Conservation (phyloP, 2,329 filamentous ascomycete species). For the Ustilaginoidea virens region DNA sequence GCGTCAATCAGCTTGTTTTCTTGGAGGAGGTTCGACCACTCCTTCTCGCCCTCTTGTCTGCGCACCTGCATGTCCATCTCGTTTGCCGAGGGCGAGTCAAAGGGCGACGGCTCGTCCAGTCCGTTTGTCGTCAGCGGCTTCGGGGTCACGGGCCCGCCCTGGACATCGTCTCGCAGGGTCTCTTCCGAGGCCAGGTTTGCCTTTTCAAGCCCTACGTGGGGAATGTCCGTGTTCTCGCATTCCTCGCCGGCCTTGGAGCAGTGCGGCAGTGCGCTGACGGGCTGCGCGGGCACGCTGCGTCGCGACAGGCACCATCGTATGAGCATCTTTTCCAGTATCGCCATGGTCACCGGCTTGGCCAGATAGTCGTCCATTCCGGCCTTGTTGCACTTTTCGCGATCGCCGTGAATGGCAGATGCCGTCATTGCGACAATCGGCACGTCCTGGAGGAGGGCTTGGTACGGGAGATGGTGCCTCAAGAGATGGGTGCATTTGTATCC, state of each 20-base stretch:
- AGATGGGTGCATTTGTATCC: conserved; percentile 65
- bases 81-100: conserved; percentile 17
- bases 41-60: conserved; percentile 21
- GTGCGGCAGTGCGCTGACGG: conserved; percentile 20
- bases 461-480: conserved; percentile 52
- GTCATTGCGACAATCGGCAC: conserved; percentile 75
- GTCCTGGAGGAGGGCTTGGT: conserved; percentile 39
- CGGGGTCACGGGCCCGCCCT: conserved; percentile 22
- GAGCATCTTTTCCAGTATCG: conserved; percentile 54
- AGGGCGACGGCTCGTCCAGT: conserved; percentile 25
- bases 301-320: conserved; percentile 44
- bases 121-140: conserved; percentile 22
- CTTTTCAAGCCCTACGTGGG: conserved; percentile 19
- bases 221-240: conserved; percentile 26
- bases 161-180: conserved; percentile 13
- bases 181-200: conserved; percentile 6
- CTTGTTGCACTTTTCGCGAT: conserved; percentile 56
- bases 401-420: conserved; percentile 62
- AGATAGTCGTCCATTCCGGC: conserved; percentile 68
- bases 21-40: conserved; percentile 27
- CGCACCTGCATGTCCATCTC: conserved; percentile 19
- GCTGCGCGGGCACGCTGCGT: conserved; percentile 10
- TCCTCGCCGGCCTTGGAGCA: conserved; percentile 30
- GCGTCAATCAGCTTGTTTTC: conserved; percentile 32
- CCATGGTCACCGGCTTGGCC: conserved; percentile 56